Conservation (phyloP, 1,139 yeast genomes). For the Pichiaceae sp. region DNA sequence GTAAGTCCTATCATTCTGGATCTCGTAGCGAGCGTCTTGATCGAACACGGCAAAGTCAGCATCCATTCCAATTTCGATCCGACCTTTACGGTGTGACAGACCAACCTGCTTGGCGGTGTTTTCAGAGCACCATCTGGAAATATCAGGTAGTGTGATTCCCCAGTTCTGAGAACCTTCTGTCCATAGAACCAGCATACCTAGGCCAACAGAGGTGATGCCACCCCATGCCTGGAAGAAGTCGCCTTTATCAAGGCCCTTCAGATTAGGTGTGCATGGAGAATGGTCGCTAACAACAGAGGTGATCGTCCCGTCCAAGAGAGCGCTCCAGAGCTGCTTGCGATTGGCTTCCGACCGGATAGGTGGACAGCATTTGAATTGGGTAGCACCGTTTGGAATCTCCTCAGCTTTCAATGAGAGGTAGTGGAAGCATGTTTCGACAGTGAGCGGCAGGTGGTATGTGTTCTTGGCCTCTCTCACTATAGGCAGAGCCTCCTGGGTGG, state of each 20-base stretch:
- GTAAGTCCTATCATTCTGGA: constrained; percentile 50
- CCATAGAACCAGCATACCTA: constrained; percentile 74
- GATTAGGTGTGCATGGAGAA: constrained; percentile 90
- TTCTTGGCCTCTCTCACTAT: constrained; percentile 54
- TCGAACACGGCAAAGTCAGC: constrained; percentile 86
- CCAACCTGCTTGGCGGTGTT: constrained; percentile 88
- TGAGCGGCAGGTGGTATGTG: constrained; percentile 43
- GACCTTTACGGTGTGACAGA: constrained; percentile 62
- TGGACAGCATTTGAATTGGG: constrained; percentile 90
- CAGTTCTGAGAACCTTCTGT: constrained; percentile 56
- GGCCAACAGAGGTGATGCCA: constrained; percentile 90
- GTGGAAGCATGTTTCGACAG: constrained; percentile 94
- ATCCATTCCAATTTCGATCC: constrained; percentile 63
- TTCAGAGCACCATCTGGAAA: constrained; percentile 69
- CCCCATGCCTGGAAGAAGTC: constrained; percentile 96
- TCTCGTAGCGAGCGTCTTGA: constrained; percentile 43
- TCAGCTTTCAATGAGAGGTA: constrained; percentile 75
- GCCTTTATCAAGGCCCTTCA: constrained; percentile 74
- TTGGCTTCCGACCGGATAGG: constrained; percentile 77
- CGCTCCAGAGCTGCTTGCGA: constrained; percentile 68
- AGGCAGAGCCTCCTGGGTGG: constrained; percentile 77
- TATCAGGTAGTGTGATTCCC: constrained; percentile 50
- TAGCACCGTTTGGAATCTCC: constrained; percentile 61
- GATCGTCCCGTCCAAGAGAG: constrained; percentile 54
- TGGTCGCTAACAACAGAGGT: constrained; percentile 92